phyloP scores from a whole-genome alignment of 2,329 filamentous ascomycete genomes.

The Aureobasidium zeae region DNA sequence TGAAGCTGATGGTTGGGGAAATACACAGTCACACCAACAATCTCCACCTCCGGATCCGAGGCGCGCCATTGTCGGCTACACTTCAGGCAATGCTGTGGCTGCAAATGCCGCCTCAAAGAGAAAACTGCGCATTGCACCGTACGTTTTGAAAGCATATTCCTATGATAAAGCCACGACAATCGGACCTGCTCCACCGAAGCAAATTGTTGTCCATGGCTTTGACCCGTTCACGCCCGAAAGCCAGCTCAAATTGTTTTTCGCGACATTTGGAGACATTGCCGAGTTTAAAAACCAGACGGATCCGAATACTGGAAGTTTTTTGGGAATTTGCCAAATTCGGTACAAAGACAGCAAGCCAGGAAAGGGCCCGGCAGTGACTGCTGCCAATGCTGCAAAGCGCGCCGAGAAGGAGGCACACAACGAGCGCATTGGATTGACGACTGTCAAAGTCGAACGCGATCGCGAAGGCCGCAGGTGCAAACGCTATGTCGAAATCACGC shows the following conservation, averaged over 20 bases:
- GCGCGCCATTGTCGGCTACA: slow-evolving; percentile 56
- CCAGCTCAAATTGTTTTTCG: slow-evolving; percentile 67
- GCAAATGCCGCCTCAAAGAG: slow-evolving; percentile 55
- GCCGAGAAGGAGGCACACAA: slow-evolving; percentile 71
- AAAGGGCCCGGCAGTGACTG: slow-evolving; percentile 51
- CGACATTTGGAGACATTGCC: slow-evolving; percentile 75
- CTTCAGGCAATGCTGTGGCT: slow-evolving; percentile 39
- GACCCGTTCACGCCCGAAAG: slow-evolving; percentile 77
- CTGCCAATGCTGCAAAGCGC: slow-evolving; percentile 69
- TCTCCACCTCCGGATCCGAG: slow-evolving; percentile 80
- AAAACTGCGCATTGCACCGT: slow-evolving; percentile 61
- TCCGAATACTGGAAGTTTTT: slow-evolving; percentile 83
- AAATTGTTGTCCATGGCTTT: slow-evolving; percentile 92
- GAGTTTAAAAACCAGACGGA: slow-evolving; percentile 92
- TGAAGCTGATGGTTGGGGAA: slow-evolving; percentile 32
- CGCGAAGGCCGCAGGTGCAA: slow-evolving; percentile 76
- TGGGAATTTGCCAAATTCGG: slow-evolving; percentile 85
- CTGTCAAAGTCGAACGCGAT: slow-evolving; percentile 78
- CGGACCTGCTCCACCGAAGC: slow-evolving; percentile 78
- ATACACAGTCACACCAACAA: slow-evolving; percentile 46
- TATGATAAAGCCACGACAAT: slow-evolving; percentile 78
- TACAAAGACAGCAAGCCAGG: slow-evolving; percentile 63
- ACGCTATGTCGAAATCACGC: slow-evolving; percentile 63
- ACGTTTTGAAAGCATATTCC: slow-evolving; percentile 69
- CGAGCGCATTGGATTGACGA: slow-evolving; percentile 66